These are phyloP conservation scores for Yarrowia sp. DNA, from an alignment of 805 yeast species.

Conservation along the genomic window DNA sequence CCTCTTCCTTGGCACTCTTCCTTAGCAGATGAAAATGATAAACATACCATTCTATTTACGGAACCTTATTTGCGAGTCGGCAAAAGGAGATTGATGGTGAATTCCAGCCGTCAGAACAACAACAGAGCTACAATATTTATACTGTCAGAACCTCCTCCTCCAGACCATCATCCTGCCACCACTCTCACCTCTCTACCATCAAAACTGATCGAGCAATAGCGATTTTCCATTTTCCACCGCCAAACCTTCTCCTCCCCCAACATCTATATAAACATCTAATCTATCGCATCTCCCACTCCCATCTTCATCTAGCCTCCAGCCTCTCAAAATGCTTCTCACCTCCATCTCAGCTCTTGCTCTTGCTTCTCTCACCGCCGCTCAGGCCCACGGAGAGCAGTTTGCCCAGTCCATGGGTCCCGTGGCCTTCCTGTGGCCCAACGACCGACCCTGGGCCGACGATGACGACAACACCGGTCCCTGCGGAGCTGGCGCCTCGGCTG, in stretches of 20 bases:
- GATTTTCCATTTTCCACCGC: background rate
- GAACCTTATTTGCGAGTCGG: background rate
- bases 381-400: slow-evolving; percentile 51
- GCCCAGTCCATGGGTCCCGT: slow-evolving; percentile 54
- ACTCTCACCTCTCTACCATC: background rate
- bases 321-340: slow-evolving; percentile 31
- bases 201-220: background rate
- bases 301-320: background rate
- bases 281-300: background rate
- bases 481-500: slow-evolving; percentile 51
- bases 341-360: slow-evolving; percentile 38
- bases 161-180: background rate
- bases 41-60: background rate
- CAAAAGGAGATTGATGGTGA: background rate
- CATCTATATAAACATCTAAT: slow-evolving; percentile 21
- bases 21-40: slow-evolving; percentile 34
- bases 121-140: no score
- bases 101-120: no score
- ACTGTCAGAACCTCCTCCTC: background rate
- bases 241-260: background rate
- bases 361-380: slow-evolving; percentile 37
- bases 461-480: slow-evolving; percentile 58
- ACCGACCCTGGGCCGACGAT: slow-evolving; percentile 57
- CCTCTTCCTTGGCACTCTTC: slow-evolving; percentile 33
- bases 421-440: slow-evolving; percentile 54